Base-by-base conservation (phyloP, 305 asterid genomes). In the Rubia tinctorum region DNA sequence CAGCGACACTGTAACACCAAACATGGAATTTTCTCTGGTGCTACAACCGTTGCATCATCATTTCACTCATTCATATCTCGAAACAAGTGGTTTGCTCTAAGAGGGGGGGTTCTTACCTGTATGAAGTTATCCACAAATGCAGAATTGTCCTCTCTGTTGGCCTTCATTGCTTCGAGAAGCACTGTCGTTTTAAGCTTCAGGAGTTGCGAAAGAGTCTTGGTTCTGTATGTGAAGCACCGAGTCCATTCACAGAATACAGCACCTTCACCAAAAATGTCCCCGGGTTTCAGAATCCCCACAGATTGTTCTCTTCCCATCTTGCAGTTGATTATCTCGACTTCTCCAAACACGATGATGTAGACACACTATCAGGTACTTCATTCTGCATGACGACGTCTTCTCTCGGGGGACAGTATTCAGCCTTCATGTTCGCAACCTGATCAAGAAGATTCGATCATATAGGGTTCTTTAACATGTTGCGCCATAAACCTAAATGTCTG, bases 331-430 rank as follows among this genome's bases (percentile, higher is more conserved):
- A 91, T 89, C 61, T 94, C 97, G 8, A 94, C 95, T 72, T 90
- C 96, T 63, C 99, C 97, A 0, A 97, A 94, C 68, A 90, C 97
- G 40, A 94, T 88, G 6, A 94, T 86, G 86, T 91, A 94, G 11
- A 94, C 68, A 94, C 68, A 75, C 90, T 96, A 13, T 94, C 92
- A 0, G 97, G 82, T 3, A 90, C 79, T 82, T 91, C 97, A 20
- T 89, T 90, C 77, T 89, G 93, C 80, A 86, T 78, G 53, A 91
- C 82, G 14, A 94, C 95, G 68, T 94, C 99, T 87, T 94, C 97
- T 80, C 95, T 86, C 13, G 99, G 97, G 0, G 97, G 97, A 14
- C 90, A 80, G 13, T 89, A 94, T 60, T 91, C 97, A 0, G 97
- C 97, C 69, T 83, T 90, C 88, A 90, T 84, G 51, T 88, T 92